A percentile compares a stretch with the other conserved stretches of the same genome.
These are phyloP conservation scores for Colletotrichum theobromicola DNA, from an alignment of 2,329 filamentous ascomycete species.

Conservation along the genomic window DNA sequence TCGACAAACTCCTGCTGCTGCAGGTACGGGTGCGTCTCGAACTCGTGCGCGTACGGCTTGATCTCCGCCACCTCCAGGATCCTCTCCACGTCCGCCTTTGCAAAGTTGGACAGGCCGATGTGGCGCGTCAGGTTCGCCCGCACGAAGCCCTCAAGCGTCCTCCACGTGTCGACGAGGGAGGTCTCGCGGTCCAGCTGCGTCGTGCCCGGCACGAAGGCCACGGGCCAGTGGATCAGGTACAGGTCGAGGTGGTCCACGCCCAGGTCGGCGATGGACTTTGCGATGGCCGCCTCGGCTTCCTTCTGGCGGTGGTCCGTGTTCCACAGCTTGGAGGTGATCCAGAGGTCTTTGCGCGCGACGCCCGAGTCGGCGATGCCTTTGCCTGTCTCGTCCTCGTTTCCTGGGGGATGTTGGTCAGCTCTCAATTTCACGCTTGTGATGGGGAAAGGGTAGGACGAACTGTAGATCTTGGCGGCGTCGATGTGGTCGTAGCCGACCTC, in stretches of 20 bases:
- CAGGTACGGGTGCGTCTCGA: constrained; percentile 65
- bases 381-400: constrained; percentile 60
- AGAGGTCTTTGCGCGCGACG: constrained; percentile 51
- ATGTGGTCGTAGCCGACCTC: constrained; percentile 60
- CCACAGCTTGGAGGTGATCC: constrained; percentile 73
- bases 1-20: constrained; percentile 33
- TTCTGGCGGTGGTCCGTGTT: constrained; percentile 49
- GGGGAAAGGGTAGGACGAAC: not conserved
- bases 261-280: constrained; percentile 51
- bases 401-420: not conserved
- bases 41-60: constrained; percentile 28
- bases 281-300: constrained; percentile 42
- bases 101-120: constrained; percentile 69
- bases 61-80: constrained; percentile 21
- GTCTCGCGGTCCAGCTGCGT: constrained; percentile 32
- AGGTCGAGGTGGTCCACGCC: constrained; percentile 56
- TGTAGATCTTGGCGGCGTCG: constrained; percentile 61
- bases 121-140: constrained; percentile 55
- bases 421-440: too few relatives aligned
- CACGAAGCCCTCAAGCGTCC: constrained; percentile 61
- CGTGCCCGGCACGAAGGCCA: constrained; percentile 36
- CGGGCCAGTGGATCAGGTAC: constrained; percentile 53
- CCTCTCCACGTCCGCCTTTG: constrained; percentile 9
- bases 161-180: constrained; percentile 55
- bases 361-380: constrained; percentile 50